Conservation (phyloP, 2,329 filamentous ascomycete genomes). For the Juglanconis oblonga region DNA sequence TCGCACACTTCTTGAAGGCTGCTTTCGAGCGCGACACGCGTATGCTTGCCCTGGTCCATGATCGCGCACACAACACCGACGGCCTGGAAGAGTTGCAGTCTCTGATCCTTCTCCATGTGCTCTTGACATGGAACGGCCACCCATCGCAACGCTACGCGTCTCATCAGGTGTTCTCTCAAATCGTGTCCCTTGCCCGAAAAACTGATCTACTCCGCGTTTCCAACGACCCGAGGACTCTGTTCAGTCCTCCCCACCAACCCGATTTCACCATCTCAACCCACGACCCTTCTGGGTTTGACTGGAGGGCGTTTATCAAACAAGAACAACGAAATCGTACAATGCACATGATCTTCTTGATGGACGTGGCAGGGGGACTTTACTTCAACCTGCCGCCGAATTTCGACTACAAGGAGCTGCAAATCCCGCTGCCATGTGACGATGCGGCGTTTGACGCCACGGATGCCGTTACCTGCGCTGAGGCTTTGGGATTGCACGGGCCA, state of each 20-base stretch:
- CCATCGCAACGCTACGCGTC: constrained; percentile 61
- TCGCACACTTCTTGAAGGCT: constrained; percentile 62
- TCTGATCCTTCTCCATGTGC: constrained; percentile 57
- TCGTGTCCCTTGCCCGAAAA: constrained; percentile 56
- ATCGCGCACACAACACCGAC: constrained; percentile 34
- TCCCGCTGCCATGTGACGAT: constrained; percentile 72
- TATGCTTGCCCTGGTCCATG: constrained; percentile 45
- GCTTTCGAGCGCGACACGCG: constrained; percentile 56
- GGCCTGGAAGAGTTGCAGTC: constrained; percentile 65
- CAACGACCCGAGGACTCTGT: constrained; percentile 40
- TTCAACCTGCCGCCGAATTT: constrained; percentile 67
- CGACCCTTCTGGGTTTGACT: constrained; percentile 56
- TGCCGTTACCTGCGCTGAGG: constrained; percentile 58
- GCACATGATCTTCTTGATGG: constrained; percentile 62
- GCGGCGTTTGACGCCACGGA: constrained; percentile 68
- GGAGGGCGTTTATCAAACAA: constrained; percentile 67
- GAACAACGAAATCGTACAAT: constrained; percentile 65
- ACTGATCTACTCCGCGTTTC: constrained; percentile 55
- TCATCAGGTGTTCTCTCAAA: constrained; percentile 54
- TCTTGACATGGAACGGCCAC: constrained; percentile 70
- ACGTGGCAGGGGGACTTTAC: constrained; percentile 65
- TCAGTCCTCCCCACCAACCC: constrained; percentile 61
- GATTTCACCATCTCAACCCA: constrained; percentile 44
- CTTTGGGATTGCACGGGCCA: constrained; percentile 61
- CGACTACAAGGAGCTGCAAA: constrained; percentile 59